Percentiles rank a stretch among this genome's conserved stretches.
These are phyloP conservation scores for Meyerozyma sp. DNA, from an alignment of 1,139 yeast genomes.

Conservation along the genomic window DNA sequence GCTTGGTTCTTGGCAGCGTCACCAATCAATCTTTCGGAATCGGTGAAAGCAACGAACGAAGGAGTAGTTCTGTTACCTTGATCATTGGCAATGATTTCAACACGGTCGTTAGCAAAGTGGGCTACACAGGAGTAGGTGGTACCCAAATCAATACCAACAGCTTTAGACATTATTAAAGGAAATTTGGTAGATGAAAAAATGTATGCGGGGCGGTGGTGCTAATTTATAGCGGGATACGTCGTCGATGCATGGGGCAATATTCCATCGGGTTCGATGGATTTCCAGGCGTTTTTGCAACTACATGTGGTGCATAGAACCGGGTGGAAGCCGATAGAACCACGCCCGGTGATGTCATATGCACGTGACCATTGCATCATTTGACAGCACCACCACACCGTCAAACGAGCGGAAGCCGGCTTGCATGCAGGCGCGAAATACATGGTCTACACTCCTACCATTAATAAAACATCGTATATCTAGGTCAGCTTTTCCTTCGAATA, in stretches of 20 bases:
- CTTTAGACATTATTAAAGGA: slow-evolving; percentile 1
- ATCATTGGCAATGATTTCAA: slow-evolving; percentile 65
- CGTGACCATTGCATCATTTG: neutral
- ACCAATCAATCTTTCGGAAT: slow-evolving; percentile 63
- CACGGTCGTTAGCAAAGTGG: slow-evolving; percentile 53
- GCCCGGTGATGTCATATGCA: neutral
- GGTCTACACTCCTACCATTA: too few relatives aligned
- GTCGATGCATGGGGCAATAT: slow-evolving; percentile 1
- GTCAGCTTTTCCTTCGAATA: slow-evolving; percentile 22
- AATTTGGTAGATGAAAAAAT: neutral
- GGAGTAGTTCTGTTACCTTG: slow-evolving; percentile 73
- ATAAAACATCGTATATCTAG: slow-evolving; percentile 1
- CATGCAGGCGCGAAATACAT: too few relatives aligned
- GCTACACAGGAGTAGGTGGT: slow-evolving; percentile 16
- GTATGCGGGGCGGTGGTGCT: neutral
- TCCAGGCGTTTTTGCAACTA: neutral
- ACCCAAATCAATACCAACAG: slow-evolving; percentile 15
- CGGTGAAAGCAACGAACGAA: slow-evolving; percentile 64
- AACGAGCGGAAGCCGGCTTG: too few relatives aligned
- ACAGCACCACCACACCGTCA: too few relatives aligned
- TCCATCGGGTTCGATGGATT: neutral
- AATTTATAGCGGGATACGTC: neutral
- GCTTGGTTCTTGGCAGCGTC: slow-evolving; percentile 73
- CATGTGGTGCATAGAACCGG: neutral
- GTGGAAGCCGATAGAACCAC: slow-evolving; percentile 1